phyloP scores from a whole-genome alignment of 2,329 filamentous ascomycete species.

The Ophiognomonia clavigignenti-juglandacearum region DNA sequence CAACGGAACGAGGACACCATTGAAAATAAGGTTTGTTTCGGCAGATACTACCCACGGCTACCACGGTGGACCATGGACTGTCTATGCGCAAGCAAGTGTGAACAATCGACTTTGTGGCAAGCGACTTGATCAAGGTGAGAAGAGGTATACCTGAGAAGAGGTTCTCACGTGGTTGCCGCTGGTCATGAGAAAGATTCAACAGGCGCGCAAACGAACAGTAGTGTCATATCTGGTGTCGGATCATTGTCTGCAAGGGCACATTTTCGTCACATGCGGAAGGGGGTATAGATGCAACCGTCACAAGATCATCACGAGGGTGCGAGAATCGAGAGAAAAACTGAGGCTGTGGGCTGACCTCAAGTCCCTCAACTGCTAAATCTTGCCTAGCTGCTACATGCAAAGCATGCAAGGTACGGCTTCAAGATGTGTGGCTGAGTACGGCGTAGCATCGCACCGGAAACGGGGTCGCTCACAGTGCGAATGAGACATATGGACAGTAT shows the following conservation, averaged over 20 bases:
- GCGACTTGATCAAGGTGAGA: no score
- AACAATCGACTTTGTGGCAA: neutral
- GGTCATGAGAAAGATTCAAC: no score
- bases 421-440: neutral
- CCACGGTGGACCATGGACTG: neutral
- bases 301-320: neutral
- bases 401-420: conserved; percentile 10
- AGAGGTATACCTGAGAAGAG: no score
- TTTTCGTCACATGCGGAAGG: neutral
- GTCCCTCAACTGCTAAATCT: neutral
- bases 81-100: neutral
- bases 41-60: neutral
- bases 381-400: neutral
- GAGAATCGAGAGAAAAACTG: neutral
- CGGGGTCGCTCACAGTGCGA: neutral
- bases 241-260: neutral
- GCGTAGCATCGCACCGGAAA: neutral
- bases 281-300: no score
- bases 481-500: neutral
- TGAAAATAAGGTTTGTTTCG: conserved; percentile 2
- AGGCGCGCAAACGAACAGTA: no score
- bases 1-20: no score
- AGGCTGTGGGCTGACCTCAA: neutral
- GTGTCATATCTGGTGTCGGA: no score
- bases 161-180: no score